Base-by-base conservation (phyloP, 371 early-diverging fungal species). In the Encephalitozoon hellem region DNA sequence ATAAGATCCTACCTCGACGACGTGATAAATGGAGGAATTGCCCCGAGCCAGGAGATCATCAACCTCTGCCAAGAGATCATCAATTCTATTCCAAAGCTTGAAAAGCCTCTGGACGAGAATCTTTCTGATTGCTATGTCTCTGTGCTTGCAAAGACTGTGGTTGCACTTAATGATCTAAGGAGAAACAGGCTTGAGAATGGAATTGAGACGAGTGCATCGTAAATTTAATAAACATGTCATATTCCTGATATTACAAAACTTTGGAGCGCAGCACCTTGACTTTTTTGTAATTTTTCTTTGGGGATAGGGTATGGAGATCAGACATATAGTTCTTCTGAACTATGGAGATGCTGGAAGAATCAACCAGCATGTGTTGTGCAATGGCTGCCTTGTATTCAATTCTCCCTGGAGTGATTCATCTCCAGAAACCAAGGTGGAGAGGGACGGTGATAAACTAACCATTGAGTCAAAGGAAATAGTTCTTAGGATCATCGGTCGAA, bases 1-100 rank as follows among this genome's bases (percentile, higher is more conserved):
- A 82, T 84, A 64, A 76, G 76, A 49, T 47, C 78, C 28, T 85
- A 80, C 70, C 43, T 85, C 5, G 45, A 73, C 38, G 52, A 69
- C 25, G 68, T 78, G 18, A 54, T 69, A 43, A 45, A 71, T 1
- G 76, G 69, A 1, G 39, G 54, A 23, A 76, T 45, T n/a, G n/a
- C 32, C 39, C 59, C 66, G n/a, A 71, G 76, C 64, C 41, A 69
- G 8, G 76, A 83, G 42, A 79, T 76, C 12, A 45, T 83, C 23
- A 34, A 71, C 30, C 32, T 51, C 23, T 66, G 83, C 38, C 84
- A 83, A 64, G 81, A 85, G 30, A 73, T 79, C 39, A 41, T 82
- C 42, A 79, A 80, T 67, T 67, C 53, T 2, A 69, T 79, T 11
- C 85, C 85, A 15, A 55, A 76, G 4, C 18, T 75, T 0, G 23